Conservation (phyloP, 805 yeast genomes). For the Candida michaelii region DNA sequence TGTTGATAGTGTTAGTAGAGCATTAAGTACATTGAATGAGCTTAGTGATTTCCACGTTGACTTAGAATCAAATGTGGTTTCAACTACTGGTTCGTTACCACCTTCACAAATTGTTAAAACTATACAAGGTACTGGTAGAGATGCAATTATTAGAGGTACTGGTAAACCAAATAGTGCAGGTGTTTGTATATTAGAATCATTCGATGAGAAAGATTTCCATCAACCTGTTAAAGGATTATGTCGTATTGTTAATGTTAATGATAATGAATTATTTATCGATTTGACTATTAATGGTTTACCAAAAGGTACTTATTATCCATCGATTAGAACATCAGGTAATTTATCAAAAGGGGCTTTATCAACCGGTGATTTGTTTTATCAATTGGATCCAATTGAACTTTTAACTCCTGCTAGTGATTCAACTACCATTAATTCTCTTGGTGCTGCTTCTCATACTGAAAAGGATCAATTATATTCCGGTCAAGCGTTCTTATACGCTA, state of each 20-base stretch:
- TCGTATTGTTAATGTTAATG: slow-evolving; percentile 69
- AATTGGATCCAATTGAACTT: slow-evolving; percentile 43
- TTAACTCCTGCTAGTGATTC: slow-evolving; percentile 21
- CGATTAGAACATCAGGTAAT: slow-evolving; percentile 71
- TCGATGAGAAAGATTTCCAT: slow-evolving; percentile 44
- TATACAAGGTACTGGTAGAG: slow-evolving; percentile 74
- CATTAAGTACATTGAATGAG: slow-evolving; percentile 52
- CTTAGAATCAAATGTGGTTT: slow-evolving; percentile 58
- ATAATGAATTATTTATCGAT: slow-evolving; percentile 63
- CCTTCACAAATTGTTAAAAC: slow-evolving; percentile 73
- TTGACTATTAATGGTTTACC: slow-evolving; percentile 73
- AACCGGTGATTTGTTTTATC: slow-evolving; percentile 54
- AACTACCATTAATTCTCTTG: slow-evolving; percentile 35
- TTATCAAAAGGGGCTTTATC: slow-evolving; percentile 69
- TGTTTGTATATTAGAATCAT: slow-evolving; percentile 82
- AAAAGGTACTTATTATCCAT: slow-evolving; percentile 66
- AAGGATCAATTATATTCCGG: slow-evolving; percentile 27
- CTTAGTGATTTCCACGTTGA: slow-evolving; percentile 56
- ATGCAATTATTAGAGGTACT: slow-evolving; percentile 90
- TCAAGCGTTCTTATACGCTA: slow-evolving; percentile 40
- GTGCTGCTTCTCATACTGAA: slow-evolving; percentile 25
- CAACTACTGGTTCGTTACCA: slow-evolving; percentile 66
- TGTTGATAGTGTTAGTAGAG: slow-evolving; percentile 55
- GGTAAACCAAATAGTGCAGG: slow-evolving; percentile 88
- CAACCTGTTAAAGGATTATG: slow-evolving; percentile 84